These are phyloP conservation scores for Spirogloea muscicola DNA, from an alignment of 139 green algal species.

Conservation along the genomic window DNA sequence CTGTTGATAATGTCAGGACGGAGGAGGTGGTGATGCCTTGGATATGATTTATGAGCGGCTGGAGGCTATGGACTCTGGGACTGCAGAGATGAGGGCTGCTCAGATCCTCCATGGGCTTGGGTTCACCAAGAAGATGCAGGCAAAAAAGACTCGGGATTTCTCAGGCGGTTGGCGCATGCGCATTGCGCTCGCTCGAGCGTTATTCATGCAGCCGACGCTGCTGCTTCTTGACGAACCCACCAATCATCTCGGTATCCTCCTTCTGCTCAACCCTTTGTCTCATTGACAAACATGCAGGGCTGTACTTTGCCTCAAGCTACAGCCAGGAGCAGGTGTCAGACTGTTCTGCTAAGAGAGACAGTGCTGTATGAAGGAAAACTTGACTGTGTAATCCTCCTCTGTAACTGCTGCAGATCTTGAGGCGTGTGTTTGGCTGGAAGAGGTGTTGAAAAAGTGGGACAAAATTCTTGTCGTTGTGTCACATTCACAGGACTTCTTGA, in stretches of 20 bases:
- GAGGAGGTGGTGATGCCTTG: not conserved
- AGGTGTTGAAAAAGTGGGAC: conserved; percentile 84
- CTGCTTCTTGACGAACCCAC: conserved; percentile 67
- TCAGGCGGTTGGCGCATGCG: conserved; percentile 94
- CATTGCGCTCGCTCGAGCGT: conserved; percentile 85
- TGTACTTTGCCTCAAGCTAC: too few species aligned
- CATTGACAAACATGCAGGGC: too few species aligned
- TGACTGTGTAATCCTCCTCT: too few species aligned
- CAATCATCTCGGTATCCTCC: conserved; percentile 68
- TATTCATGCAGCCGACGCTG: conserved; percentile 72
- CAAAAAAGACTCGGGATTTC: conserved; percentile 80
- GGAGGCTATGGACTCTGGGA: conserved; percentile 47
- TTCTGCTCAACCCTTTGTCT: too few species aligned
- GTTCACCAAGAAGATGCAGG: conserved; percentile 84
- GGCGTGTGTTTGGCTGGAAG: conserved; percentile 95
- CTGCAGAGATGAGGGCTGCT: conserved; percentile 37
- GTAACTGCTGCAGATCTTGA: conserved; percentile 78
- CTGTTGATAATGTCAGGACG: too few species aligned
- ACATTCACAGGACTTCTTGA: conserved; percentile 94
- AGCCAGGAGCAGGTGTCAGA: too few species aligned
- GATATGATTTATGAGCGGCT: conserved; percentile 2
- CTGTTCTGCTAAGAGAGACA: too few species aligned
- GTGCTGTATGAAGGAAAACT: too few species aligned
- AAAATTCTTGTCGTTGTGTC: conserved; percentile 86
- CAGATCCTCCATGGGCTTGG: conserved; percentile 87